Evolutionary conservation across 306 rosid species (phyloP).

Genomic region (Pachyrhizus erosus): DNA sequence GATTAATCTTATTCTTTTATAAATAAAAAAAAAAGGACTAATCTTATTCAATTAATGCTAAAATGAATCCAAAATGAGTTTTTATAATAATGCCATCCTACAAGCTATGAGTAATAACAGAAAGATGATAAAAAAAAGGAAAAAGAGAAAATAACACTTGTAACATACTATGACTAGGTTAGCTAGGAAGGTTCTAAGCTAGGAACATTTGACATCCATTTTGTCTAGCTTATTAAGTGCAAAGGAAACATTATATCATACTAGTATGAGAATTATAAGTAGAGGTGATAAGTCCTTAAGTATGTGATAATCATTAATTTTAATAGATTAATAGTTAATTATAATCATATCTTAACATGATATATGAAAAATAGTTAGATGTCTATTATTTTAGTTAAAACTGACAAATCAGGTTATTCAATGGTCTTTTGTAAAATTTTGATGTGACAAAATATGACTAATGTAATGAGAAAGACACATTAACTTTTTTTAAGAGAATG

Average conservation of each 20-base stretch:
- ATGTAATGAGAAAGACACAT: no score
- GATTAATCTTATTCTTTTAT: no score
- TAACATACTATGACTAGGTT: neutral
- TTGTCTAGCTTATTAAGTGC: neutral
- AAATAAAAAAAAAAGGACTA: no score
- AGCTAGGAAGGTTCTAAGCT: neutral
- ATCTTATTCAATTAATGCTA: neutral
- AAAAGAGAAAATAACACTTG: neutral
- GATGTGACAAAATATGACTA: neutral
- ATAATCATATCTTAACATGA: no score
- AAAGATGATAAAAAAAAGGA: neutral
- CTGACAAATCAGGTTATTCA: neutral
- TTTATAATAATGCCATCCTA: neutral
- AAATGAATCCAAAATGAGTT: neutral
- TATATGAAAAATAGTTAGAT: no score
- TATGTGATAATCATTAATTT: neutral
- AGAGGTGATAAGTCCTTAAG: neutral
- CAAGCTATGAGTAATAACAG: neutral
- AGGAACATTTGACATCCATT: neutral
- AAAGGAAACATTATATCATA: neutral
- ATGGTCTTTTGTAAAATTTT: no score
- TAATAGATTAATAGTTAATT: neutral
- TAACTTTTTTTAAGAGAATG: no score
- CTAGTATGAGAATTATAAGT: neutral
- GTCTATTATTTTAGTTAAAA: neutral